Evolutionary conservation across 2,329 filamentous ascomycete genomes (phyloP).

Genomic region (Penicillium concentricum): DNA sequence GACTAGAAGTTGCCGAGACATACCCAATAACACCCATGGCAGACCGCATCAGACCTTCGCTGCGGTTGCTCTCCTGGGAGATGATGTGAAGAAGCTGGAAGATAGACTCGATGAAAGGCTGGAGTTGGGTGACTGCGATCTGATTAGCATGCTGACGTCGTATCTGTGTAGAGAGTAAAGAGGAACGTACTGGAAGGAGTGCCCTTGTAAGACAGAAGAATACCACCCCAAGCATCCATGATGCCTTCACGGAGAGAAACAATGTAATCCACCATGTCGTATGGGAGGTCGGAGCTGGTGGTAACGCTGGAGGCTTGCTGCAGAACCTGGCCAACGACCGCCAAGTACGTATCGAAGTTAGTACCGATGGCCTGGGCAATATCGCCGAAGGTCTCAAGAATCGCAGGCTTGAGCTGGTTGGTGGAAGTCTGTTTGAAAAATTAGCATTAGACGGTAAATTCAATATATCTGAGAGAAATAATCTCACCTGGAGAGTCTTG

Average conservation of each 20-base stretch:
- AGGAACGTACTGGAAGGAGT: constrained; percentile 45
- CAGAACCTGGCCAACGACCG: constrained; percentile 87
- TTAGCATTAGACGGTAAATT: not conserved
- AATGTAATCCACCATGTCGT: constrained; percentile 97
- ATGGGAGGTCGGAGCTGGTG: constrained; percentile 73
- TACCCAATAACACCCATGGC: constrained; percentile 97
- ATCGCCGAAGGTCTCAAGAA: constrained; percentile 96
- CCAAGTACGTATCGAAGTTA: constrained; percentile 88
- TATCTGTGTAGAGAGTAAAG: not conserved
- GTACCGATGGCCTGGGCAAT: constrained; percentile 92
- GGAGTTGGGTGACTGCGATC: constrained; percentile 63
- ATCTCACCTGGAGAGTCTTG: constrained; percentile 74
- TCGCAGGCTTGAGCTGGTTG: constrained; percentile 97
- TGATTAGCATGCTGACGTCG: constrained; percentile 10
- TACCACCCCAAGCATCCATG: constrained; percentile 98
- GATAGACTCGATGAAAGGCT: constrained; percentile 78
- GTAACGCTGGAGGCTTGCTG: constrained; percentile 88
- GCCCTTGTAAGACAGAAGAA: constrained; percentile 88
- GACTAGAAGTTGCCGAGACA: constrained; percentile 32
- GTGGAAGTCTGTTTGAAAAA: constrained; percentile 49
- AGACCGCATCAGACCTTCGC: constrained; percentile 87
- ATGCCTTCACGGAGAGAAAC: constrained; percentile 93
- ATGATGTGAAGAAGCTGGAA: constrained; percentile 83
- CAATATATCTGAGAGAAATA: not conserved
- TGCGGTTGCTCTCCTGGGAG: constrained; percentile 79